Evolutionary conservation across 2,329 filamentous ascomycete species (phyloP), one percentile per base, ranked within the genome.

Genomic region (Plenodomus lindquistii): DNA sequence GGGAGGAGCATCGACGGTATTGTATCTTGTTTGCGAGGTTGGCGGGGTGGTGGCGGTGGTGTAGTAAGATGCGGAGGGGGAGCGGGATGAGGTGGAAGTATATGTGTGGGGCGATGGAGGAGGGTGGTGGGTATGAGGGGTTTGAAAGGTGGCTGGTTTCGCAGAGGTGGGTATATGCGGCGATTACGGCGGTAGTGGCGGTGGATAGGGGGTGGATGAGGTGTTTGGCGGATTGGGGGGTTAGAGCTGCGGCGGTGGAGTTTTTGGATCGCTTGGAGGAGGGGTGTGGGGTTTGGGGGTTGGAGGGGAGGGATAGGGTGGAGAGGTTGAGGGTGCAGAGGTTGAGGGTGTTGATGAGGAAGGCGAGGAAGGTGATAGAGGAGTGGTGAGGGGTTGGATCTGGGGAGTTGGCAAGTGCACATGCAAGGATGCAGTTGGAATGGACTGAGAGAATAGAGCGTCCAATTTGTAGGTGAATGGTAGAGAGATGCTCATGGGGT

Each of bases 1-100:
- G 16, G 1, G 21, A 37, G 7, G 0, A 34, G 31, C 44, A 59
- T 22, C 43, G 51, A 27, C 20, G 34, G 16, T 49, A 59, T 29
- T 66, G 65, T 40, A 20, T 59, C 10, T 10, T 44, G 0, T 65
- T 65, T 38, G 60, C 55, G 21, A 45, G 53, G 16, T 37, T 65
- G 13, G 48, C 55, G 6, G 38, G 42, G 7, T 66, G 63, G 63
- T 62, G 52, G 22, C 38, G 36, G 9, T 45, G 44, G 40, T 34
- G 44, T 22, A 17, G 17, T 17, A 19, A 17, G 16, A 27, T 35
- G 2, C 15, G 9, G 3, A 22, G 40, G 2, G 27, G 27, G 0
- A 34, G 21, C 7, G n/a, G n/a, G n/a, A 38, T 54, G 1, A 16
- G 11, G 11, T 57, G 54, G 51, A 29, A 19, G 1, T 59, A 59